These are phyloP conservation scores for Metschnikowia orientalis DNA, from an alignment of 805 yeast species.

Conservation along the genomic window DNA sequence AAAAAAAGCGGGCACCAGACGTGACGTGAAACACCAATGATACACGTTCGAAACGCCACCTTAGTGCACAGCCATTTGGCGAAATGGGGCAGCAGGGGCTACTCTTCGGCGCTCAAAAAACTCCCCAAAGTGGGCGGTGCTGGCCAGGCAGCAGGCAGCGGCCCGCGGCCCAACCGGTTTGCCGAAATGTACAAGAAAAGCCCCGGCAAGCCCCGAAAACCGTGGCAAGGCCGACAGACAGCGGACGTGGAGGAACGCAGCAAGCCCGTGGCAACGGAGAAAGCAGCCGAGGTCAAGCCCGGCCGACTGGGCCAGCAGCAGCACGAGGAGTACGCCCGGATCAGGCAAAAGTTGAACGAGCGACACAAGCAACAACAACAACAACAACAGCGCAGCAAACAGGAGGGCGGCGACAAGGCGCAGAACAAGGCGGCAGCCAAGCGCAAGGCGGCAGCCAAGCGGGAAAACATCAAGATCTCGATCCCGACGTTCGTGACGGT, in stretches of 20 bases:
- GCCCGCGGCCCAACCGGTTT: slow-evolving; percentile 28
- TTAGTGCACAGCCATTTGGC: too few relatives aligned
- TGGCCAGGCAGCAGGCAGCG: slow-evolving; percentile 10
- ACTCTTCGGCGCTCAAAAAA: slow-evolving; percentile 19
- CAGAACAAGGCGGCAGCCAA: slow-evolving; percentile 2
- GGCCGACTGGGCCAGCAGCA: too few relatives aligned
- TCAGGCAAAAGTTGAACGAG: slow-evolving; percentile 18
- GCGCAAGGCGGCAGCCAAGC: slow-evolving; percentile 4
- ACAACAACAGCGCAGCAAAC: slow-evolving; percentile 3
- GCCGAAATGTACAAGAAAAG: slow-evolving; percentile 24
- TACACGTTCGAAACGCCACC: too few relatives aligned
- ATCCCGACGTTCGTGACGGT: slow-evolving; percentile 79
- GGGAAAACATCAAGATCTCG: slow-evolving; percentile 26
- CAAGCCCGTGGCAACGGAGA: too few relatives aligned
- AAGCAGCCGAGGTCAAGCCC: too few relatives aligned
- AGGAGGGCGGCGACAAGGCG: not conserved
- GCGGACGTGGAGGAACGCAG: too few relatives aligned
- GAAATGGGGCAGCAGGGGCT: too few relatives aligned
- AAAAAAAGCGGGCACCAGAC: too few relatives aligned
- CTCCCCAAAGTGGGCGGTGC: slow-evolving; percentile 27
- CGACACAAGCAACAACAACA: slow-evolving; percentile 15
- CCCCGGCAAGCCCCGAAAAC: slow-evolving; percentile 1
- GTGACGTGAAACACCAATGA: too few relatives aligned
- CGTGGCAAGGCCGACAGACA: too few relatives aligned
- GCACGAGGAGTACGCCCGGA: slow-evolving; percentile 15